Base-by-base conservation (phyloP, 2,329 filamentous ascomycete genomes). In the Ceratocystis harringtonii region DNA sequence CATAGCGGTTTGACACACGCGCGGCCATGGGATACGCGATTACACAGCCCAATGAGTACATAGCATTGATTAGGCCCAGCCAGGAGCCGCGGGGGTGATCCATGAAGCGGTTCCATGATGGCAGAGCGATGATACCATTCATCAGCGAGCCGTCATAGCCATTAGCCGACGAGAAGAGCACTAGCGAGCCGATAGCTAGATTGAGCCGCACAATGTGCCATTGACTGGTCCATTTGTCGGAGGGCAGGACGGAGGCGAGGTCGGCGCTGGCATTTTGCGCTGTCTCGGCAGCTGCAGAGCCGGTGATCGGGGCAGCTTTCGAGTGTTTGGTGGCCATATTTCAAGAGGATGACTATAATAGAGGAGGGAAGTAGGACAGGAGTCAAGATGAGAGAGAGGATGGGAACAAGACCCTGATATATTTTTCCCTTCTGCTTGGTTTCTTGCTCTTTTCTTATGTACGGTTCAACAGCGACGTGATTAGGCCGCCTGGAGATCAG, bases 171-270 rank as follows among this genome's bases (percentile, higher is more conserved):
- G 77, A 77, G 71, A 79, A 80, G 52, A 77, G 78, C 58, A 80
- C 69, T 66, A 79, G 70, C 67, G 77, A 80, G 70, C 77, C 76
- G 64, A 79, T 75, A 25, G 82, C 81, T 72, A 83, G 78, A 69
- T 79, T 92, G 67, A 69, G 72, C 94, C 90, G 70, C 90, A 90
- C 43, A 89, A 94, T 85, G 92, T 94, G 22, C 90, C 89, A 17
- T 88, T 90, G 0, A 15, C 64, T 44, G 48, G 61, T 95, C 86
- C 43, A 95, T 0, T 89, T 87, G n/a, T 94, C 85, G 1, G 89
- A 83, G 67, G 95, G 87, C 71, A 91, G 92, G 0, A 89, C 86
- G 2, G 91, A 84, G 1, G 86, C 86, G 22, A 92, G 78, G 68
- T 86, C 84, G 1, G 88, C 22, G 52, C 22, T 4, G 52, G 28